Evolutionary conservation across 768 basidiomycete genomes (phyloP).

Genomic region (Chiua virens): DNA sequence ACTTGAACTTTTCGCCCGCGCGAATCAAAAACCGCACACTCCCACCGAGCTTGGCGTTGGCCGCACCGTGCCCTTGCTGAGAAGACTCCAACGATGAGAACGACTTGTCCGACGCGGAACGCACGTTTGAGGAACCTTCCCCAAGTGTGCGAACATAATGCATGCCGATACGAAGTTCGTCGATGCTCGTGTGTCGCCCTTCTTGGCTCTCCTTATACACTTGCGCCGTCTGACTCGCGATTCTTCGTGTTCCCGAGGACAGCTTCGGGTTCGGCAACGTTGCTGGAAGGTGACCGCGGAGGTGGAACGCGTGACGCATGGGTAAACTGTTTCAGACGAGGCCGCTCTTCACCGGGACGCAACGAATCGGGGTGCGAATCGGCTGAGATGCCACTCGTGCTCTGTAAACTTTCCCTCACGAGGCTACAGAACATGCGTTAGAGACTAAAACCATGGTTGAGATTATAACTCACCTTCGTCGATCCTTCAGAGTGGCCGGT

Average conservation of each 20-base stretch:
- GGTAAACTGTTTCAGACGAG: constrained; percentile 72
- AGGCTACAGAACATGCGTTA: constrained; percentile 36
- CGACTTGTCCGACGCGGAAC: constrained; percentile 42
- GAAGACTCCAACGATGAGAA: constrained; percentile 67
- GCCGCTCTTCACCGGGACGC: constrained; percentile 38
- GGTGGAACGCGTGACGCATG: constrained; percentile 65
- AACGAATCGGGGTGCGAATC: constrained; percentile 33
- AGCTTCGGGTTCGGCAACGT: constrained; percentile 16
- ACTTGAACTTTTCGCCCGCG: constrained; percentile 58
- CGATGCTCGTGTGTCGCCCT: constrained; percentile 45
- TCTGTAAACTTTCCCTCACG: constrained; percentile 54
- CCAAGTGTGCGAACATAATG: constrained; percentile 72
- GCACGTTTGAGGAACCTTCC: constrained; percentile 40
- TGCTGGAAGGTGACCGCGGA: constrained; percentile 45
- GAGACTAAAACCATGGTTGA: not conserved
- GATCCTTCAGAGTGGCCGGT: constrained; percentile 20
- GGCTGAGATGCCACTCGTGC: constrained; percentile 37
- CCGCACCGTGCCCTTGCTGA: constrained; percentile 35
- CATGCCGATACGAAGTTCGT: constrained; percentile 68
- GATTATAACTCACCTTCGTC: constrained; percentile 20
- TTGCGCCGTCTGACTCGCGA: constrained; percentile 66
- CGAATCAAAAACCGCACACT: constrained; percentile 49
- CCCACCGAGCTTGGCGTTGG: constrained; percentile 12
- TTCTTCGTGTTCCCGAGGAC: constrained; percentile 36
- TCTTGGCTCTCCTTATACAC: constrained; percentile 44